Base-by-base conservation (phyloP, 2,329 filamentous ascomycete species). In the Aspergillus tanneri region DNA sequence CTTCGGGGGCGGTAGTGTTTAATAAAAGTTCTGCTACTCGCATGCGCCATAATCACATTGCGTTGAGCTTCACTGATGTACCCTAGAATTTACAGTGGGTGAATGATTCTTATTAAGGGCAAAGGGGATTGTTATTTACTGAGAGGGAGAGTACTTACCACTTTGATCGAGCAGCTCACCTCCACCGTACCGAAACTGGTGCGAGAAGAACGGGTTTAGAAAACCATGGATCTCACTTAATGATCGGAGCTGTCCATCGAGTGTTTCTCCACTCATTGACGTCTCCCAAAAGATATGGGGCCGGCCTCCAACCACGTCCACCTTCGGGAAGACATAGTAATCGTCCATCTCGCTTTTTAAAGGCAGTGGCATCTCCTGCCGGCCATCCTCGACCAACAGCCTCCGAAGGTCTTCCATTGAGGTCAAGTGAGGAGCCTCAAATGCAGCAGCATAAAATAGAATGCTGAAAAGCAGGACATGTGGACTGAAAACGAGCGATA, bases 281-380 rank as follows among this genome's bases (percentile, higher is more conserved):
- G 42, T 39, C 16, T 56, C 35, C 32, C 30, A 52, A 18, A 57
- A 32, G 40, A 61, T 59, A 24, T 25, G 10, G 28, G 53, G 49
- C 50, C 58, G 16, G 34, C 51, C 39, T 39, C 41, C 27, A 27
- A 56, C 44, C 9, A 57, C 19, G 10, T 52, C 14, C 11, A 58
- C 44, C 35, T 56, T 59, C 9, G 12, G 47, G 36, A 64, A 63
- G 28, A 64, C 11, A 52, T 61, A 61, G 28, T 58, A 54, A 25
- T 62, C 37, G 43, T 52, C 49, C 35, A 57, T 59, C 40, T 57
- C 50, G 35, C 35, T 30, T 38, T 61, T 60, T 40, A 62, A 43
- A 9, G 50, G 53, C 14, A 64, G 28, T 40, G 5, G 32, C 30
- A 58, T 50, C 46, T 62, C 34, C 47, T 62, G 49, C 38, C 48